These are phyloP conservation scores for Protomyces inouyei DNA, from an alignment of 1,139 yeast species.

Conservation along the genomic window DNA sequence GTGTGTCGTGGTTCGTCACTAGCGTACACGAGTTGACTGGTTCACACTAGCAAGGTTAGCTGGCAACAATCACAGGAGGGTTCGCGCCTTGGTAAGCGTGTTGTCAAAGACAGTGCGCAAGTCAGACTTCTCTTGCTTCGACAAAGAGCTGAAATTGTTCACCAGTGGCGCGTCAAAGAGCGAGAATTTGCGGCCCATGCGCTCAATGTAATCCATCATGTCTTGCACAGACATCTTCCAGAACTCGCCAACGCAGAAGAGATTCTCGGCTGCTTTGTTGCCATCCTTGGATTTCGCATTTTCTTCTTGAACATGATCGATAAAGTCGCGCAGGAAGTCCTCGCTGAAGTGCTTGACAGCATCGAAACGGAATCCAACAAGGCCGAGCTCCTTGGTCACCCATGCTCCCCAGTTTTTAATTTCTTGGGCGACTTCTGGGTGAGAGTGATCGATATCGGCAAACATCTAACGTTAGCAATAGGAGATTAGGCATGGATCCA, in stretches of 20 bases:
- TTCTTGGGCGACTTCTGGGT: slow-evolving; percentile 31
- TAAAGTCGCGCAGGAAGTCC: slow-evolving; percentile 31
- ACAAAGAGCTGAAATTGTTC: slow-evolving; percentile 32
- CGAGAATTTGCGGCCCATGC: slow-evolving; percentile 30
- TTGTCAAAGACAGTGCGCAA: slow-evolving; percentile 31
- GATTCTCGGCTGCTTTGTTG: slow-evolving; percentile 26
- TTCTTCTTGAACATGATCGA: slow-evolving; percentile 25
- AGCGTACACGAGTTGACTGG: slow-evolving; percentile 32
- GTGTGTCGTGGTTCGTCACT: slow-evolving; percentile 34
- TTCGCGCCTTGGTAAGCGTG: slow-evolving; percentile 10
- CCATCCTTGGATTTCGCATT: not conserved
- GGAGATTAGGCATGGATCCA: not conserved
- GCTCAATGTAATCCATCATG: slow-evolving; percentile 31
- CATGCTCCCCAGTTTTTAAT: slow-evolving; percentile 33
- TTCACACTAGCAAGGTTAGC: slow-evolving; percentile 28
- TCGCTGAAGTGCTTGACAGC: slow-evolving; percentile 30
- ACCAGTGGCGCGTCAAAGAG: slow-evolving; percentile 33
- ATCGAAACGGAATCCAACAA: slow-evolving; percentile 19
- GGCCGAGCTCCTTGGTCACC: slow-evolving; percentile 29
- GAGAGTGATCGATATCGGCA: slow-evolving; percentile 33
- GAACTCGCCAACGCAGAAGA: slow-evolving; percentile 33
- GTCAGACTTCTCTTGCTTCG: slow-evolving; percentile 29
- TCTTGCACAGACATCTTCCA: slow-evolving; percentile 32
- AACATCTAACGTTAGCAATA: slow-evolving; percentile 24
- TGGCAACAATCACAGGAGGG: not conserved